Evolutionary conservation across 306 rosid genomes (phyloP).

Genomic region (Albizia julibrissin): DNA sequence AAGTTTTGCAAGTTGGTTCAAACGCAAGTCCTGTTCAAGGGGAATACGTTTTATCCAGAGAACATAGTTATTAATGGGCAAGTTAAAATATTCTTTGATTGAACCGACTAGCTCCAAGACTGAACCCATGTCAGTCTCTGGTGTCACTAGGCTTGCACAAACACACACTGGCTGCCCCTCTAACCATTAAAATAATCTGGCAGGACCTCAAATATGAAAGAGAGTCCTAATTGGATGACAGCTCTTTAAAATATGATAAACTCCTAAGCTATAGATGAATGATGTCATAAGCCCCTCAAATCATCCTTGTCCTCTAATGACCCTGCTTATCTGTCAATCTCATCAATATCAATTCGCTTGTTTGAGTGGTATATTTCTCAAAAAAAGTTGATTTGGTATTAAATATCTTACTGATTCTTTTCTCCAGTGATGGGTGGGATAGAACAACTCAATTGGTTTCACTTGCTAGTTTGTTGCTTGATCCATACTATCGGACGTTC

Average conservation of each 20-base stretch:
- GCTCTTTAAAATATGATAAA: neutral
- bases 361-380: neutral
- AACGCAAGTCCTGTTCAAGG: too few relatives aligned
- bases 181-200: neutral
- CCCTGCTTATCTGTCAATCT: neutral
- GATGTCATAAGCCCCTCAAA: neutral
- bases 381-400: slow-evolving; percentile 15
- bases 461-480: slow-evolving; percentile 91
- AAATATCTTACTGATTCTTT: slow-evolving; percentile 23
- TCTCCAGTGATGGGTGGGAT: slow-evolving; percentile 96
- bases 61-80: too few relatives aligned
- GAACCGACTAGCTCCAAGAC: too few relatives aligned
- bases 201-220: neutral
- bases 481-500: slow-evolving; percentile 91
- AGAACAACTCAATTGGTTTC: slow-evolving; percentile 93
- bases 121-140: too few relatives aligned
- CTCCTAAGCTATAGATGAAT: neutral
- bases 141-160: neutral
- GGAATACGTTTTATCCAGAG: too few relatives aligned
- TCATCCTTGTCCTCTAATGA: neutral
- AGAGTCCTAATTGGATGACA: neutral
- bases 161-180: neutral
- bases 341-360: neutral
- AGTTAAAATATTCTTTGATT: too few relatives aligned
- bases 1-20: too few relatives aligned